These are phyloP conservation scores for Yamadazyma akitaensis DNA, from an alignment of 805 yeast species.

Conservation along the genomic window DNA sequence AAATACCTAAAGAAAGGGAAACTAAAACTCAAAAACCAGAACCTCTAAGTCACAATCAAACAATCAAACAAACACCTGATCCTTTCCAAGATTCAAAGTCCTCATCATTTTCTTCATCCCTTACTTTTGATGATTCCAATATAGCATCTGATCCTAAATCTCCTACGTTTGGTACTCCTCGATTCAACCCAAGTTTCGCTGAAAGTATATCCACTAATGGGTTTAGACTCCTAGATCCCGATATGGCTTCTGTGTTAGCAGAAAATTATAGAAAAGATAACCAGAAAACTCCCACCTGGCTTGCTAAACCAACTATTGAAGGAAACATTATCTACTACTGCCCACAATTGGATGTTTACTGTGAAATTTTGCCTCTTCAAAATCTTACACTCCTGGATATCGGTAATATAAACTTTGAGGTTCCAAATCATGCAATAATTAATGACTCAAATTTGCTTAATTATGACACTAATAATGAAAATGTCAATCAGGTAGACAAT, in stretches of 20 bases:
- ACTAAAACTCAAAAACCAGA: neutral
- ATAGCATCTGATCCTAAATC: neutral
- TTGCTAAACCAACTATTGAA: constrained; percentile 54
- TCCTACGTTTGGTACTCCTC: neutral
- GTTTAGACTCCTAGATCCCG: constrained; percentile 14
- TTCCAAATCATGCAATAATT: constrained; percentile 20
- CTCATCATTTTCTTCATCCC: constrained; percentile 1
- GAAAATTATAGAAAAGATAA: constrained; percentile 20
- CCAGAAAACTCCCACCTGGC: constrained; percentile 44
- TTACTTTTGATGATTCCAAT: constrained; percentile 1
- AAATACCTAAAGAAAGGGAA: neutral
- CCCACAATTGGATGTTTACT: constrained; percentile 55
- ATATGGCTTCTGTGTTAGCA: constrained; percentile 28
- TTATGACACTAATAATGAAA: neutral
- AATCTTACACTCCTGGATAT: constrained; percentile 21
- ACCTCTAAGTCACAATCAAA: neutral
- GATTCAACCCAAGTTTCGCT: constrained; percentile 8
- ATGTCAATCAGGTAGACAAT: neutral
- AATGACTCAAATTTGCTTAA: constrained; percentile 7
- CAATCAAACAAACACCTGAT: neutral
- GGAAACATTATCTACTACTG: constrained; percentile 59
- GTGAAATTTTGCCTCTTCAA: constrained; percentile 55
- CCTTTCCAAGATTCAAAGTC: neutral
- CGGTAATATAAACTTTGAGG: constrained; percentile 18
- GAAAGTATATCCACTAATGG: constrained; percentile 1